Conservation (phyloP, 176 grass and related monocot species). For the barley (Hordeum vulgare) region DNA sequence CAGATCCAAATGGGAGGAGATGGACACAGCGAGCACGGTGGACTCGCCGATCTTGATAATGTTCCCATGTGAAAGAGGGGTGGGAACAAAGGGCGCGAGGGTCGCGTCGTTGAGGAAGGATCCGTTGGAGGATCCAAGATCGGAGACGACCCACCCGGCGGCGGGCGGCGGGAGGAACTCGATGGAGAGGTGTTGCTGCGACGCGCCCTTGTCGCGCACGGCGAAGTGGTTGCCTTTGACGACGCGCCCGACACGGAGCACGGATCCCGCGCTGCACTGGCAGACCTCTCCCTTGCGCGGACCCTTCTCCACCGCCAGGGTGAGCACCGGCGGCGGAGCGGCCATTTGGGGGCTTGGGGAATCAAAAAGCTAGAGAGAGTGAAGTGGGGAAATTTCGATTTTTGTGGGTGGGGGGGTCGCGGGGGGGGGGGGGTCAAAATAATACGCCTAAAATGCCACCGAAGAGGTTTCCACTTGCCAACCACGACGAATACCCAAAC, state of each 20-base stretch:
- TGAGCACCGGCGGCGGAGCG: conserved; percentile 40
- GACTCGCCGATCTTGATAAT: conserved; percentile 75
- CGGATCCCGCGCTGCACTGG: conserved; percentile 24
- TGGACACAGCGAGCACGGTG: conserved; percentile 42
- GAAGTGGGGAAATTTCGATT: background rate
- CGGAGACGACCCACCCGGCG: conserved; percentile 51
- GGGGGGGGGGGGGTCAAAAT: too few species aligned
- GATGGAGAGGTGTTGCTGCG: conserved; percentile 67
- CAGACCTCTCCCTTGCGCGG: conserved; percentile 41
- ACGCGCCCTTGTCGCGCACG: conserved; percentile 66
- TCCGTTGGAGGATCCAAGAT: conserved; percentile 77
- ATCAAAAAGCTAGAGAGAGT: background rate
- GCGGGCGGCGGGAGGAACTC: conserved; percentile 38
- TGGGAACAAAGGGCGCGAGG: conserved; percentile 31
- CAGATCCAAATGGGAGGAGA: conserved; percentile 14
- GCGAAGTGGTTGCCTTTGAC: conserved; percentile 59
- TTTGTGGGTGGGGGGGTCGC: background rate
- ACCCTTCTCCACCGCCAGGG: conserved; percentile 62
- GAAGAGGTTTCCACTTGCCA: too few species aligned
- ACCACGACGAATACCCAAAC: too few species aligned
- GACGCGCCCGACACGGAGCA: conserved; percentile 54
- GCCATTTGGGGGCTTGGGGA: conserved; percentile 34
- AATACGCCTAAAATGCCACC: too few species aligned
- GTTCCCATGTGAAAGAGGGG: conserved; percentile 57
- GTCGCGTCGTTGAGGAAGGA: conserved; percentile 51